phyloP scores from a whole-genome alignment of 176 grass and related monocot genomes.

The Panicum miliaceum region DNA sequence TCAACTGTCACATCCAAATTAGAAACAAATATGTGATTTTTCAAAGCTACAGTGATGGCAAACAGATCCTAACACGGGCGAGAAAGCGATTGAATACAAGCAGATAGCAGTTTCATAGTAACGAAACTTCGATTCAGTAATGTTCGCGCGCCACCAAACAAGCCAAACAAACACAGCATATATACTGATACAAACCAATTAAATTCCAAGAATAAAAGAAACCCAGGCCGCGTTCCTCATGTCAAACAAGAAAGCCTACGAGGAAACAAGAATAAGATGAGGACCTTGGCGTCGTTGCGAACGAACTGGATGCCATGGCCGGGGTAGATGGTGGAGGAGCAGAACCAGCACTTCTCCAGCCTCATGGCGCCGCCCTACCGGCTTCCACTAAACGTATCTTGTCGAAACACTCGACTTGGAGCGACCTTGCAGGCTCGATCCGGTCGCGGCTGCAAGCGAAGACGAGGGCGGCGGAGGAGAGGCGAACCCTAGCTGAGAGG shows the following conservation, averaged over 20 bases:
- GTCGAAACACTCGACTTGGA: not conserved
- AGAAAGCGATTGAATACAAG: not conserved
- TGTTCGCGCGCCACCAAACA: not conserved
- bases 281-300: constrained; percentile 92
- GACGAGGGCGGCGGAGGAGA: not conserved
- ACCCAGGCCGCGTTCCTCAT: not conserved
- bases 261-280: not conserved
- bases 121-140: not conserved
- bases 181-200: not conserved
- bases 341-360: constrained; percentile 99
- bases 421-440: not conserved
- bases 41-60: no score
- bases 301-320: constrained; percentile 98
- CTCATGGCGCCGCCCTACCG: constrained; percentile 62
- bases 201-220: not conserved
- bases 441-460: not conserved
- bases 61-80: not conserved
- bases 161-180: not conserved
- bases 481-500: constrained; percentile 24
- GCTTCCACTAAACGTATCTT: not conserved
- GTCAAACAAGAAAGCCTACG: not conserved
- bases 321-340: constrained; percentile 88
- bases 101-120: not conserved
- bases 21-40: no score
- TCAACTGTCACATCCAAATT: no score